Base-by-base conservation (phyloP, 805 yeast species). In the Candida stauntonica region DNA sequence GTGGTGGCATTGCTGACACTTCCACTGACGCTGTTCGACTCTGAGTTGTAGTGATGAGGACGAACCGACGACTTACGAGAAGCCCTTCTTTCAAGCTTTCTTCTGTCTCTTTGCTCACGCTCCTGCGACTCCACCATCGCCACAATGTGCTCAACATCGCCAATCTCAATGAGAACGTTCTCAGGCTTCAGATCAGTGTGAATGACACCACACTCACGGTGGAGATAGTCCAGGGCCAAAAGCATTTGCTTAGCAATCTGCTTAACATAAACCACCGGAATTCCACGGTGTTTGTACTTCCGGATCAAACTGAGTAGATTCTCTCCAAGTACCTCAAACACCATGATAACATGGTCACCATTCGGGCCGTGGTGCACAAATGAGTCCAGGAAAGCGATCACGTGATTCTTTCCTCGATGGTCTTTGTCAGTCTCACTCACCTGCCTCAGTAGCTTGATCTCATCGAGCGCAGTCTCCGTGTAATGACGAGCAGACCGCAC, bases 301-400 rank as follows among this genome's bases (percentile, higher is more conserved):
- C 86, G 75, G 42, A 91, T 87, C 49, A 93, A 68, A 16, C 95
- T 89, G 36, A 93, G 66, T 49, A 93, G 61, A 57, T 88, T 91
- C 61, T 93, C 99, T 16, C 99, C 99, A 45, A 93, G 67, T 0
- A 93, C 96, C 63, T 93, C 99, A 60, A 93, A 93, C 2, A 91
- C 97, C 98, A 93, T 93, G 42, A 93, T 91, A 9, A 88, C 81
- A 62, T 93, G 99, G 3, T 75, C 71, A 2, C 99, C 99, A 61
- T 93, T 87, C 5, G 86, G 88, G 1, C 99, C 99, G 29, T 67
- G 63, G 56, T 91, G 96, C 39, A 79, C 76, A 58, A 93, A 93
- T 42, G 84, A 77, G 61, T 93, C 98, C 41, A 87, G 62, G 29
- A 93, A 66, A 36, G 79, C 80, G 33, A 93, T 84, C 17, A 91